Percentiles rank a stretch among this genome's conserved stretches.
phyloP scores from a whole-genome alignment of 208 protist genomes.

The Crithidia fasciculata region DNA sequence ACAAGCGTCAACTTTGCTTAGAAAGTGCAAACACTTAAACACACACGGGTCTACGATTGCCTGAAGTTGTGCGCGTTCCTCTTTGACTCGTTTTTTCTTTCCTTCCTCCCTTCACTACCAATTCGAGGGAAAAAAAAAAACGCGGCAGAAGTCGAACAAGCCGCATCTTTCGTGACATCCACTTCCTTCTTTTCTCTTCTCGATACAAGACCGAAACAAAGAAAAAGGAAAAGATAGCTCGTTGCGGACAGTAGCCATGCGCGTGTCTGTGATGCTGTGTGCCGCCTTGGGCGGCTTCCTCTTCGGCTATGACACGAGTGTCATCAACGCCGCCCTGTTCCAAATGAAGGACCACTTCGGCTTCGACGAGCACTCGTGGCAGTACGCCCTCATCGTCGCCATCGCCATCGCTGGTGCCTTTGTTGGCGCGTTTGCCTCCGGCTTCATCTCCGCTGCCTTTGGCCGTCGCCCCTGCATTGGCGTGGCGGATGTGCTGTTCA shows the following conservation, averaged over 20 bases:
- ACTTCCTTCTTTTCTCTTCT: too few species aligned
- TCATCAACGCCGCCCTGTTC: slow-evolving; percentile 92
- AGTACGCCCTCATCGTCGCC: slow-evolving; percentile 84
- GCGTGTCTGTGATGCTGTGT: slow-evolving; percentile 70
- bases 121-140: slow-evolving; percentile 12
- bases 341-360: slow-evolving; percentile 93
- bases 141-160: too few species aligned
- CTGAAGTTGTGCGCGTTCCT: neutral
- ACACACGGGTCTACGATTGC: too few species aligned
- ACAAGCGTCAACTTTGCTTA: too few species aligned
- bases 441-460: slow-evolving; percentile 72
- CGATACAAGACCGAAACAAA: slow-evolving; percentile 1
- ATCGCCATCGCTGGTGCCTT: slow-evolving; percentile 87
- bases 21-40: too few species aligned
- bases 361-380: slow-evolving; percentile 78
- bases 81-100: neutral
- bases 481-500: slow-evolving; percentile 81
- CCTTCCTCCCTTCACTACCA: neutral
- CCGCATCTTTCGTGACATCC: too few species aligned
- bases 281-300: slow-evolving; percentile 91
- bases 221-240: slow-evolving; percentile 15
- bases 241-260: slow-evolving; percentile 26
- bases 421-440: slow-evolving; percentile 77
- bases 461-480: slow-evolving; percentile 81
- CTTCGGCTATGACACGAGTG: slow-evolving; percentile 94